Evolutionary conservation across 257 asterid genomes (phyloP).

Genomic region (Verbena officinalis): DNA sequence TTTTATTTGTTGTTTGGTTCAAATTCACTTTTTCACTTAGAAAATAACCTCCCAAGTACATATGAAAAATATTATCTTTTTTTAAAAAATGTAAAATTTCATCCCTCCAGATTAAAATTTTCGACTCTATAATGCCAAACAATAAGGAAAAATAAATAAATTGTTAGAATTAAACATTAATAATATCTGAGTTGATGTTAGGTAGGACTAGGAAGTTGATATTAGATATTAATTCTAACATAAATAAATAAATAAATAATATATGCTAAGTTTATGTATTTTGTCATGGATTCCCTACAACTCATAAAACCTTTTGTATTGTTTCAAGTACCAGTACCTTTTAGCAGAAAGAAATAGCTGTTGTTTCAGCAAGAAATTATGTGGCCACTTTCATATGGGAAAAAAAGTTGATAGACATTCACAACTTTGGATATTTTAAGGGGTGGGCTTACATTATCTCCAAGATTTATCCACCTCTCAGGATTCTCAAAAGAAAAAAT

Average conservation of each 20-base stretch:
- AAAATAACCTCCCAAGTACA: not conserved
- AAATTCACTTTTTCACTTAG: not conserved
- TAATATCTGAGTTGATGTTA: too few species aligned
- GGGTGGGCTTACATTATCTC: conserved; percentile 21
- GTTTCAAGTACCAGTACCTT: conserved; percentile 22
- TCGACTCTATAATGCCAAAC: too few species aligned
- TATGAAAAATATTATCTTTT: not conserved
- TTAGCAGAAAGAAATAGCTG: not conserved
- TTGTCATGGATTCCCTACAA: conserved; percentile 36
- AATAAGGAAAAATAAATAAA: too few species aligned
- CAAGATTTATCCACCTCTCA: conserved; percentile 12
- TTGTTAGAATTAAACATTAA: too few species aligned
- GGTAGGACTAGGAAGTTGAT: too few species aligned
- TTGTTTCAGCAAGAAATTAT: not conserved
- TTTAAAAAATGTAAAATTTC: too few species aligned
- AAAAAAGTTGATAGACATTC: conserved; percentile 10
- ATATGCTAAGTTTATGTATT: conserved; percentile 22
- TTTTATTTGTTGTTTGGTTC: conserved; percentile 5
- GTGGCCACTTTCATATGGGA: conserved; percentile 19
- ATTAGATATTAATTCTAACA: too few species aligned
- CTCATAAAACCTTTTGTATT: conserved; percentile 22
- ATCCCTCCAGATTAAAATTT: too few species aligned
- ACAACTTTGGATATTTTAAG: not conserved
- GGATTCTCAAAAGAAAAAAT: not conserved
- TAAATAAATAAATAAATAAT: too few species aligned